These are phyloP conservation scores for Penstemon barbatus DNA, from an alignment of 257 asterid species.

Conservation along the genomic window DNA sequence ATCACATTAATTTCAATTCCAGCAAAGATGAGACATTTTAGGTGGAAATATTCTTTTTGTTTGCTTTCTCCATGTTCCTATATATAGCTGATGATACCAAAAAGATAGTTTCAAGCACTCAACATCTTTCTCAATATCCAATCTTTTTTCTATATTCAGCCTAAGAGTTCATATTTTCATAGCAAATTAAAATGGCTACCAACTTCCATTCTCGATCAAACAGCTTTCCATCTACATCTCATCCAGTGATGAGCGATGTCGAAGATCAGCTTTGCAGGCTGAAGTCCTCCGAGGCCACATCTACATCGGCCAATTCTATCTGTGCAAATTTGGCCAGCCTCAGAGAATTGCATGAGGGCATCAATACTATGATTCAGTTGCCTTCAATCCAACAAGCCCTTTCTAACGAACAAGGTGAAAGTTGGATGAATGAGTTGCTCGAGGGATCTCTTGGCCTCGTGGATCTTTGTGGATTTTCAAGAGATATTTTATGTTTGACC, in stretches of 20 bases:
- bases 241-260: slow-evolving; percentile 24
- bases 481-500: slow-evolving; percentile 25
- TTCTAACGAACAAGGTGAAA: slow-evolving; percentile 8
- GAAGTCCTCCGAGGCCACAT: slow-evolving; percentile 13
- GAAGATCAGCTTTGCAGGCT: slow-evolving; percentile 30
- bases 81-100: neutral
- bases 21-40: neutral
- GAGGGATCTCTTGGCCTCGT: slow-evolving; percentile 34
- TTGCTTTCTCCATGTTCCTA: slow-evolving; percentile 6
- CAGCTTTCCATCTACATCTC: slow-evolving; percentile 33
- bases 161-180: neutral
- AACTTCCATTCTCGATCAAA: slow-evolving; percentile 29
- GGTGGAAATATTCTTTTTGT: neutral
- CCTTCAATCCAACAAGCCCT: slow-evolving; percentile 27
- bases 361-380: slow-evolving; percentile 28
- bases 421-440: slow-evolving; percentile 26
- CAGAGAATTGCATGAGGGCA: slow-evolving; percentile 19
- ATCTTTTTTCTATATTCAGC: neutral
- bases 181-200: neutral
- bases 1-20: neutral
- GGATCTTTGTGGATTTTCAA: slow-evolving; percentile 30
- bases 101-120: neutral
- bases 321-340: slow-evolving; percentile 24
- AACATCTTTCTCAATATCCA: neutral
- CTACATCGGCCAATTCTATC: slow-evolving; percentile 1